phyloP scores from a whole-genome alignment of 352 stramenopile species.

The Globisporangium emineosum region DNA sequence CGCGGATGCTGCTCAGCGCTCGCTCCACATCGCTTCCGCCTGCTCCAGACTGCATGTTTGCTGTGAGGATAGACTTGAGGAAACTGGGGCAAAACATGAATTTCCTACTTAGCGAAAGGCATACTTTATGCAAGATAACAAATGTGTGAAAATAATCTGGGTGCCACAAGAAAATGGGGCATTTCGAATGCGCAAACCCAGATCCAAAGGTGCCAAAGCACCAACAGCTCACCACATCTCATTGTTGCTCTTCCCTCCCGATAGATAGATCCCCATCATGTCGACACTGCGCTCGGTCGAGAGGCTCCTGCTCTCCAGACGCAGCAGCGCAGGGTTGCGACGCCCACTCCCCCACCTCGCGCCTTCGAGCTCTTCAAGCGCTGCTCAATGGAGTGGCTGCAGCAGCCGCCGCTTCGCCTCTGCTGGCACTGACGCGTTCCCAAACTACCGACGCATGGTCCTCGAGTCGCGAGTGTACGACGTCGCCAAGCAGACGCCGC shows the following conservation, averaged over 20 bases:
- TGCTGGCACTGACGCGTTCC: slow-evolving; percentile 17
- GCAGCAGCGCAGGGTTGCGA: not conserved
- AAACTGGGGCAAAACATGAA: too few species aligned
- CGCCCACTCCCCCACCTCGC: not conserved
- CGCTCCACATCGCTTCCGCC: slow-evolving; percentile 67
- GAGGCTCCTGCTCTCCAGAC: slow-evolving; percentile 5
- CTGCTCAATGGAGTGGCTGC: slow-evolving; percentile 4
- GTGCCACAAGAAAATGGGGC: not conserved
- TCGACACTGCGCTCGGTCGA: slow-evolving; percentile 1
- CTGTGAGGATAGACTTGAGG: too few species aligned
- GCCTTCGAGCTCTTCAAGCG: not conserved
- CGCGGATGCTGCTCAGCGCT: slow-evolving; percentile 75
- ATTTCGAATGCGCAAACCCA: not conserved
- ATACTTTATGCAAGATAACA: not conserved
- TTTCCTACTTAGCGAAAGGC: not conserved
- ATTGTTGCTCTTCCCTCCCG: not conserved
- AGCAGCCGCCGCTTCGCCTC: not conserved
- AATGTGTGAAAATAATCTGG: not conserved
- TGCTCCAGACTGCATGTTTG: slow-evolving; percentile 34
- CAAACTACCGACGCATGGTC: slow-evolving; percentile 84
- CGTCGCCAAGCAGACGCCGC: slow-evolving; percentile 77
- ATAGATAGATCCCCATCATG: not conserved
- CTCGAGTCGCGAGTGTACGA: slow-evolving; percentile 86
- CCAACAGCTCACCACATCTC: not conserved
- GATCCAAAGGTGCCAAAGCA: not conserved